Conservation (phyloP, 352 stramenopile species). For the Globisporangium irregulare region DNA sequence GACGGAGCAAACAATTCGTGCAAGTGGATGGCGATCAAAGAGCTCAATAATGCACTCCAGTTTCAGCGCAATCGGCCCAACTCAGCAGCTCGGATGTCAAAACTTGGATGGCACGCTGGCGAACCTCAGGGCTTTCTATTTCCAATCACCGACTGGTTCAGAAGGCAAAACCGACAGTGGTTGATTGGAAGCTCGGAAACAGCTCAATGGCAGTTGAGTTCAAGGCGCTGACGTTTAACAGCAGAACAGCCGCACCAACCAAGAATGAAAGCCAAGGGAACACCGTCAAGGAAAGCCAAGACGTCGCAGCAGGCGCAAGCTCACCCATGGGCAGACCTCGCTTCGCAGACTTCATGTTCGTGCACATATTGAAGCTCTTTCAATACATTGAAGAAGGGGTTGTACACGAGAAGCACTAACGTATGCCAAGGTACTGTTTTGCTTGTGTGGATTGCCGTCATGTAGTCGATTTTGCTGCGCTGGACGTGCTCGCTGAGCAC, state of each 20-base stretch:
- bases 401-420: background rate
- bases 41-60: background rate
- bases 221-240: background rate
- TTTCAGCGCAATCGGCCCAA: background rate
- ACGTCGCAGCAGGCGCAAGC: constrained; percentile 18
- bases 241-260: no score
- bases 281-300: constrained; percentile 21
- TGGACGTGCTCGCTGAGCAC: constrained; percentile 43
- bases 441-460: background rate
- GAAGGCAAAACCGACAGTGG: background rate
- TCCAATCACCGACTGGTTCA: background rate
- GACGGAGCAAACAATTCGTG: no score
- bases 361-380: background rate
- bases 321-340: constrained; percentile 34
- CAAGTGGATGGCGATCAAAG: background rate
- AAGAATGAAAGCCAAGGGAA: background rate
- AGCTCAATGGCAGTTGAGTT: background rate
- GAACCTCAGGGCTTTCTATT: background rate
- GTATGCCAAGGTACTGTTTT: background rate
- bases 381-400: background rate
- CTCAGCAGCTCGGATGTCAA: background rate
- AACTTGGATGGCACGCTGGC: background rate
- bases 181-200: background rate
- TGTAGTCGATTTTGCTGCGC: constrained; percentile 33
- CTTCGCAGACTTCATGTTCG: constrained; percentile 35